Evolutionary conservation across 352 stramenopile genomes (phyloP).

Genomic region (Phytophthora chlamydospora): DNA sequence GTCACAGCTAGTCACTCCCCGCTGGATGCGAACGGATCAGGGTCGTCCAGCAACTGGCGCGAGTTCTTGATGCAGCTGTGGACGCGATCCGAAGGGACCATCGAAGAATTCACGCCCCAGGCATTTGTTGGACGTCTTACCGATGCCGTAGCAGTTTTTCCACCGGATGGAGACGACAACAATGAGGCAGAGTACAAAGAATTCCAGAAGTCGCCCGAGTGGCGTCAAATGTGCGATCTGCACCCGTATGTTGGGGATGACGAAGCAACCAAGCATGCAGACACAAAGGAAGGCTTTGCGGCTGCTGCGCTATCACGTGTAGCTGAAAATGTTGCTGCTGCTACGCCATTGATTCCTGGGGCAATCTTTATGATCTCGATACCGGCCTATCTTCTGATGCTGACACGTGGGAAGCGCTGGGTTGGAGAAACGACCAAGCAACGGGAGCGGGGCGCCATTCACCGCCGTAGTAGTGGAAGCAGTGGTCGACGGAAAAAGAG

Average conservation of each 20-base stretch:
- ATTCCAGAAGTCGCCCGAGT: constrained; percentile 29
- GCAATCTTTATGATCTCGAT: constrained; percentile 30
- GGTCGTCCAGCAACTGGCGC: constrained; percentile 39
- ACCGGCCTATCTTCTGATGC: constrained; percentile 31
- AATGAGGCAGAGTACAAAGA: constrained; percentile 14
- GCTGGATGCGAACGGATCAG: constrained; percentile 2
- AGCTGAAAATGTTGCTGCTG: constrained; percentile 21
- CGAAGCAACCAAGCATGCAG: background rate
- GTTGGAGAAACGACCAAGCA: constrained; percentile 31
- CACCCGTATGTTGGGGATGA: constrained; percentile 11
- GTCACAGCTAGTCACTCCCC: constrained; percentile 20
- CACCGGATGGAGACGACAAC: constrained; percentile 9
- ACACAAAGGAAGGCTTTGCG: constrained; percentile 3
- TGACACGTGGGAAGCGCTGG: constrained; percentile 38
- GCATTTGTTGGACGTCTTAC: constrained; percentile 68
- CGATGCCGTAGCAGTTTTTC: constrained; percentile 43
- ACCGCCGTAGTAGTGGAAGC: constrained; percentile 26
- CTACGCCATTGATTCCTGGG: constrained; percentile 13
- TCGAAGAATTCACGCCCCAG: constrained; percentile 71
- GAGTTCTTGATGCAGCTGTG: constrained; percentile 66
- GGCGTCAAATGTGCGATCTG: constrained; percentile 39
- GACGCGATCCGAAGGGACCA: constrained; percentile 36
- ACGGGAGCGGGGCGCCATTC: constrained; percentile 26
- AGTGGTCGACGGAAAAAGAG: constrained; percentile 30
- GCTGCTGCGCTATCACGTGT: constrained; percentile 17